These are phyloP conservation scores for Cenchrus fungigraminus DNA, from an alignment of 176 grass and related monocot genomes.

Conservation along the genomic window DNA sequence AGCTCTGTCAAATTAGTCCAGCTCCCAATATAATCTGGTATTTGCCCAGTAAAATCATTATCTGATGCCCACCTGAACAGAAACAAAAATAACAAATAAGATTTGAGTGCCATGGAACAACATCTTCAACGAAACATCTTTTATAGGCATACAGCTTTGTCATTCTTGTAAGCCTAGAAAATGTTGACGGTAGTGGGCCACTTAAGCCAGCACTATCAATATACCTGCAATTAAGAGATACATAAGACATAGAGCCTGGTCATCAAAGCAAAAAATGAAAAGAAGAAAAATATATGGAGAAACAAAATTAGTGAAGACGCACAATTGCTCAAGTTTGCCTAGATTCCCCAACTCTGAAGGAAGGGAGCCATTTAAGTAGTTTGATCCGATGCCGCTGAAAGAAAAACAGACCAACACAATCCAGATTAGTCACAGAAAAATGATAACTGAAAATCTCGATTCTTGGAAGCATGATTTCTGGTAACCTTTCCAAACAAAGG, in stretches of 20 bases:
- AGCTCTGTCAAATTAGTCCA: conserved; percentile 45
- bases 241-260: background rate
- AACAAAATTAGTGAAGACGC: background rate
- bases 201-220: conserved; percentile 68
- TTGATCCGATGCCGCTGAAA: conserved; percentile 60
- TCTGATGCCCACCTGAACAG: conserved; percentile 62
- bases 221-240: conserved; percentile 57
- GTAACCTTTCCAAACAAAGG: background rate
- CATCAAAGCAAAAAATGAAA: background rate
- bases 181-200: conserved; percentile 58
- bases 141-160: conserved; percentile 32
- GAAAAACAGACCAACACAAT: background rate
- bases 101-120: background rate
- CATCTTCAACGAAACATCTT: background rate
- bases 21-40: conserved; percentile 75
- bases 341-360: conserved; percentile 73
- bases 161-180: conserved; percentile 68
- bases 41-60: conserved; percentile 73
- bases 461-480: background rate
- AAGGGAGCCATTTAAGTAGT: conserved; percentile 77
- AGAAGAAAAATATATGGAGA: background rate
- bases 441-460: background rate
- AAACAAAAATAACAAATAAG: conserved; percentile 3
- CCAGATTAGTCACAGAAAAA: background rate
- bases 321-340: conserved; percentile 59